Base-by-base conservation (phyloP, 371 early-diverging fungal species). In the Circinella umbellata region DNA sequence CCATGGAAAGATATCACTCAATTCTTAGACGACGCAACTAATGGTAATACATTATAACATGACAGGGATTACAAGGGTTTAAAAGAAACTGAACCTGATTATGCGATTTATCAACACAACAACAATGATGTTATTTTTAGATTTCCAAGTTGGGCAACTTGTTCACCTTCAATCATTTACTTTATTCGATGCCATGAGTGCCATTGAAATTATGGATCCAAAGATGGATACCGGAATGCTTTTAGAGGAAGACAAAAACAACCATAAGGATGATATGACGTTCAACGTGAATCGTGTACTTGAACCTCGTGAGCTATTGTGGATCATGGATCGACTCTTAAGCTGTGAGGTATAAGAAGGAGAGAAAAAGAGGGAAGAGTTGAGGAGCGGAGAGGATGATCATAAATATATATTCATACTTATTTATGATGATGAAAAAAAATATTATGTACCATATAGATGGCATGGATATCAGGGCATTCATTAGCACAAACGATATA, bases 141-240 rank as follows among this genome's bases (percentile, higher is more conserved):
- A 91, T 59, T 80, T 93, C 69, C 75, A 86, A 9, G 80, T 85
- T 14, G 91, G 92, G 10, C 89, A 92, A 65, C 74, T 93, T 38
- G 75, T 92, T 20, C 87, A 86, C 66, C 65, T 87, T 18, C 82
- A 80, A 54, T 78, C 84, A 5, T 92, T 94, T 71, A 86, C 83
- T 9, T 72, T 94, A 15, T 90, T 84, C 73, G 93, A 92, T 62
- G 92, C 92, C 20, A 91, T 94, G 92, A 87, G 90, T 35, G 92
- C 92, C 5, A 90, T 92, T 63, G 93, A 92, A 85, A 90, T 94
- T 46, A 92, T 94, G 92, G 92, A 94, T 76, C 92, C 94, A 3
- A 89, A 90, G 62, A 92, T 92, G 93, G 94, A 94, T 69, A 88
- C 90, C 1, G 93, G 94, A 35, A 90, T 92, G 88, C 69, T 78